Evolutionary conservation across 2,329 filamentous ascomycete species (phyloP).

Genomic region (Metarhizium brunneum): DNA sequence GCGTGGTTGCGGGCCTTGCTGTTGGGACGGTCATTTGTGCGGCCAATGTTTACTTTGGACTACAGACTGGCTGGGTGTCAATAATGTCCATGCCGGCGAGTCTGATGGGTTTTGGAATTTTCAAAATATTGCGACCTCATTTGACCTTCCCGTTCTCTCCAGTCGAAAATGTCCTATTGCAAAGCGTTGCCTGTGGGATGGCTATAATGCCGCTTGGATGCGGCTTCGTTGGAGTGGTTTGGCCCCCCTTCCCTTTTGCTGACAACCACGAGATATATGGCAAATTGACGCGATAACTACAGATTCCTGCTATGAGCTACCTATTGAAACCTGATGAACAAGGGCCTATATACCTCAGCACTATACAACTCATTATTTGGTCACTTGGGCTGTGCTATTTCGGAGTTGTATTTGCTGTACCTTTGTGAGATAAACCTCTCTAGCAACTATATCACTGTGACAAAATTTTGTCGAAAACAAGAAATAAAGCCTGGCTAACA

Average conservation of each 20-base stretch:
- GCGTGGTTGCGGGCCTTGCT: constrained; percentile 66
- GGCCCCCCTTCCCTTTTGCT: constrained; percentile 10
- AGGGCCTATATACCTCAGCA: constrained; percentile 62
- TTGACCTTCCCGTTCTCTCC: constrained; percentile 79
- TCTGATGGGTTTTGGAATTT: constrained; percentile 88
- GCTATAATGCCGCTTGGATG: constrained; percentile 95
- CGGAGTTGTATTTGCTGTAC: constrained; percentile 92
- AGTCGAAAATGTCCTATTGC: constrained; percentile 92
- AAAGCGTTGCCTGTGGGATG: constrained; percentile 90
- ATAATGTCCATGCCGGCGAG: constrained; percentile 97
- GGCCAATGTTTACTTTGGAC: constrained; percentile 97
- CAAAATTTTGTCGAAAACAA: not conserved
- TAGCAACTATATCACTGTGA: too few relatives aligned
- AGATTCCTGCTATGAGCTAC: constrained; percentile 84
- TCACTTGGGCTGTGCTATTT: constrained; percentile 91
- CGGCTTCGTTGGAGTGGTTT: constrained; percentile 80
- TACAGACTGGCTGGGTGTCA: constrained; percentile 67
- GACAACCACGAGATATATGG: not conserved
- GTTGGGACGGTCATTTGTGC: constrained; percentile 92
- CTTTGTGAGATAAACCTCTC: constrained; percentile 41
- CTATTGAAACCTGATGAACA: constrained; percentile 69
- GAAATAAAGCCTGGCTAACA: not conserved
- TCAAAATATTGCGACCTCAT: constrained; percentile 66
- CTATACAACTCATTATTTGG: constrained; percentile 80
- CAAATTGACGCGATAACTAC: constrained; percentile 5